Evolutionary conservation across 805 yeast species (phyloP), one percentile per base, ranked within the genome.

Genomic region (Wickerhamiella shivajii): DNA sequence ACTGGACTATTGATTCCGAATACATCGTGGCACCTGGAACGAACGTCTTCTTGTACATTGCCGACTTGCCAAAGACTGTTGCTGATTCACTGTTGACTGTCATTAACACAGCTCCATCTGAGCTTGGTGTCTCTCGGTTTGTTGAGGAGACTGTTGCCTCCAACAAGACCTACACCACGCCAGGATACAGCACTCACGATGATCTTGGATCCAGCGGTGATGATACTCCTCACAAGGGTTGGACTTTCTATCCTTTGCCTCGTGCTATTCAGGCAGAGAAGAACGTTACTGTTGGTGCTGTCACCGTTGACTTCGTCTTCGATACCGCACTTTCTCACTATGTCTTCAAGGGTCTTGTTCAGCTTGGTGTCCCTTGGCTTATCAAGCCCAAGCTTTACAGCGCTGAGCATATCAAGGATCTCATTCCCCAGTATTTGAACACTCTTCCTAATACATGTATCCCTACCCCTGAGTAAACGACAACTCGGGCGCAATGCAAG

Each of bases 151-250:
- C 8, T 9, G 26, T 3, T 29, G 26, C 24, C 12, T 19, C 26
- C 20, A 41, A 46, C 19, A 33, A 47, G 21, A 32, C 49, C 7
- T 47, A 64, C 27, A 30, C 33, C 10, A 47, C 71, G 1, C 70
- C 69, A 39, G 98, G 98, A 0, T 79, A 77, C 45, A 74, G 72
- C 0, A 87, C 98, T 0, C 46, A 55, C 29, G 98, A 90, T 50
- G 97, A 87, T 47, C 64, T 66, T 44, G 98, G 96, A 0, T 55
- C 61, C 42, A 72, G 74, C 41, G 98, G 98, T 15, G 98, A 90
- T 51, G 97, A 61, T 60, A 65, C 83, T 24, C 45, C 72, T 37
- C 85, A 78, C 56, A 60, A 57, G 38, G 66, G 79, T 1, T 66
- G 77, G 29, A 59, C 60, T 0, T 59, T 64, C 37, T 75, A 66